Conservation (phyloP, 257 asterid genomes). For the Rubia yunnanensis region DNA sequence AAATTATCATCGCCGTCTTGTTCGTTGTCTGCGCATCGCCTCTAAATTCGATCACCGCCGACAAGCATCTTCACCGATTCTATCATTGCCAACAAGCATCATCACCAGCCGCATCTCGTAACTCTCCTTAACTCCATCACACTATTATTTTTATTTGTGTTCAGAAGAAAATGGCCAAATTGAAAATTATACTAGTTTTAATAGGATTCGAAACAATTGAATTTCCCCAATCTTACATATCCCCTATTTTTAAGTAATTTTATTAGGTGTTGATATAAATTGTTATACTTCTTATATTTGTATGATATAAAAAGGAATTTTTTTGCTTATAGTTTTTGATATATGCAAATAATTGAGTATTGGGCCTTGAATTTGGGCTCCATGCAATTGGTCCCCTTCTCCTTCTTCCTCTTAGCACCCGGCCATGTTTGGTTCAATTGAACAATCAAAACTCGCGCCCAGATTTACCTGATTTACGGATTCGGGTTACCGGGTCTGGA, state of each 20-base stretch:
- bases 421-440: neutral
- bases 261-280: too few relatives aligned
- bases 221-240: too few relatives aligned
- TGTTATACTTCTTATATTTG: too few relatives aligned
- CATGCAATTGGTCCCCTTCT: neutral
- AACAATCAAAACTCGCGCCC: conserved; percentile 20
- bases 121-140: neutral
- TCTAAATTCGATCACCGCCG: neutral
- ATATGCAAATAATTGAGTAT: neutral
- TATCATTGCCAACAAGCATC: neutral
- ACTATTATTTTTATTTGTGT: too few relatives aligned
- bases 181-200: too few relatives aligned
- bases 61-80: neutral
- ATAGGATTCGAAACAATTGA: too few relatives aligned
- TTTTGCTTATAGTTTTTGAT: too few relatives aligned
- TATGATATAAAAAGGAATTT: too few relatives aligned
- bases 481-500: conserved; percentile 21
- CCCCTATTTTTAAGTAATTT: too few relatives aligned
- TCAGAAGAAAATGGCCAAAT: too few relatives aligned
- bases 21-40: neutral
- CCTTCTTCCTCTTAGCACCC: neutral
- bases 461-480: conserved; percentile 14
- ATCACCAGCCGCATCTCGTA: neutral
- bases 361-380: conserved; percentile 2
- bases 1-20: neutral